phyloP scores from a whole-genome alignment of 1,284 basidiomycete species.

The Termitomyces sp. region DNA sequence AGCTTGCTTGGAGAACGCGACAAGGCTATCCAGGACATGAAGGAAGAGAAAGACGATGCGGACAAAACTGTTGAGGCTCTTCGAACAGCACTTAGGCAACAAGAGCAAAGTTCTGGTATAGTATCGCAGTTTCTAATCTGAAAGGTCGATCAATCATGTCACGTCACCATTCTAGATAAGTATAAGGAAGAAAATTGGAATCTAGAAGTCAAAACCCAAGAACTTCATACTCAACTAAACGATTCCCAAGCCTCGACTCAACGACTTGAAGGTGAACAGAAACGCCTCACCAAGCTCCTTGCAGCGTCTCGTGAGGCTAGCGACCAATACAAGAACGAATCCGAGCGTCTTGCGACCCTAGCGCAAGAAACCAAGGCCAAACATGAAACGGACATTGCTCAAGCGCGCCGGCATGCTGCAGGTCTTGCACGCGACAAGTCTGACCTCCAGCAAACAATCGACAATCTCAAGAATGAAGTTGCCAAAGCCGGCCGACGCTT shows the following conservation, averaged over 20 bases:
- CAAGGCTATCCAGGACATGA: slow-evolving; percentile 81
- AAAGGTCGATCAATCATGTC: slow-evolving; percentile 5
- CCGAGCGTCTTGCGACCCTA: slow-evolving; percentile 66
- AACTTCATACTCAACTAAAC: slow-evolving; percentile 69
- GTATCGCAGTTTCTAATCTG: slow-evolving; percentile 5
- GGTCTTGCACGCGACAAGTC: slow-evolving; percentile 88
- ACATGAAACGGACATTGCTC: slow-evolving; percentile 91
- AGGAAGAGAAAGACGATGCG: slow-evolving; percentile 83
- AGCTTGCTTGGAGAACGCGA: slow-evolving; percentile 84
- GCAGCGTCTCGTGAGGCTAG: slow-evolving; percentile 69
- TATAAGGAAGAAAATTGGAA: slow-evolving; percentile 99
- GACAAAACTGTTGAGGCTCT: slow-evolving; percentile 73
- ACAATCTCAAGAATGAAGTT: slow-evolving; percentile 67
- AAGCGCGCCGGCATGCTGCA: slow-evolving; percentile 83
- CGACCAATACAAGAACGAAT: slow-evolving; percentile 85
- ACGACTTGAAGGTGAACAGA: slow-evolving; percentile 80
- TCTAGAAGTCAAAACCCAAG: slow-evolving; percentile 89
- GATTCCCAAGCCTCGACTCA: slow-evolving; percentile 63
- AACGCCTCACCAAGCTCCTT: slow-evolving; percentile 75
- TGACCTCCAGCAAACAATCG: slow-evolving; percentile 81
- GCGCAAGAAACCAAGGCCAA: slow-evolving; percentile 78
- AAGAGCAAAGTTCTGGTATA: slow-evolving; percentile 76
- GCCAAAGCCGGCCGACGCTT: slow-evolving; percentile 55
- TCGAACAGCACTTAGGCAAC: slow-evolving; percentile 61
- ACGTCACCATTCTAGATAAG: slow-evolving; percentile 44